Evolutionary conservation across 768 basidiomycete species (phyloP).

Genomic region (Phylloporus arenicola): DNA sequence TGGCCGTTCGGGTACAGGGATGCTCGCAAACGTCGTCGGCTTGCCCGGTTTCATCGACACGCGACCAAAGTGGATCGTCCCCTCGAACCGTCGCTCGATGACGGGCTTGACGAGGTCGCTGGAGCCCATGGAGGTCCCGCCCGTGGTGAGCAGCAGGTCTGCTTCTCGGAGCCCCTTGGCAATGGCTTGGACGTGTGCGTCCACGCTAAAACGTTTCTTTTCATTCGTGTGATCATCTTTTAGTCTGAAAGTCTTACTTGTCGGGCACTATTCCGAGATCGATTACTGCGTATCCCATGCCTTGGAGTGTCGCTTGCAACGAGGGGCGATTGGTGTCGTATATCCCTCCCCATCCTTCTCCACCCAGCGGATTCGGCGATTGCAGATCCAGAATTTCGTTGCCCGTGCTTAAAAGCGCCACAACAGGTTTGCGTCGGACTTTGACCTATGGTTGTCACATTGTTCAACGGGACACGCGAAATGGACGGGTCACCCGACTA

Average conservation of each 20-base stretch:
- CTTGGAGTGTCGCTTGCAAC: conserved; percentile 59
- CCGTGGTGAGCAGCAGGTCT: conserved; percentile 79
- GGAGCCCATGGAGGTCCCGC: conserved; percentile 89
- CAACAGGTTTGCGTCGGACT: conserved; percentile 65
- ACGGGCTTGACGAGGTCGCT: conserved; percentile 84
- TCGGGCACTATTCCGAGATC: conserved; percentile 81
- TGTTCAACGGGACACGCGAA: background rate
- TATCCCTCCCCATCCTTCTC: conserved; percentile 59
- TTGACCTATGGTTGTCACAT: conserved; percentile 43
- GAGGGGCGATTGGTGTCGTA: conserved; percentile 87
- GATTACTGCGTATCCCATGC: conserved; percentile 69
- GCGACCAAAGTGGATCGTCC: conserved; percentile 80
- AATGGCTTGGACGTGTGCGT: conserved; percentile 55
- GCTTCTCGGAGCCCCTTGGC: conserved; percentile 51
- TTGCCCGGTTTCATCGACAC: conserved; percentile 83
- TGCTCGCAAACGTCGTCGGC: conserved; percentile 84
- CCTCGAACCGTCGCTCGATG: conserved; percentile 72
- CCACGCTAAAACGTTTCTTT: conserved; percentile 31
- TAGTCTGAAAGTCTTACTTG: conserved; percentile 40
- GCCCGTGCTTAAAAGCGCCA: conserved; percentile 82
- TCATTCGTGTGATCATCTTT: conserved; percentile 1
- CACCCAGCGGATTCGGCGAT: conserved; percentile 29
- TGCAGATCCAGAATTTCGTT: conserved; percentile 74
- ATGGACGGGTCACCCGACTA: conserved; percentile 2
- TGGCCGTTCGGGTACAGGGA: conserved; percentile 40